Base-by-base conservation (phyloP, 345 rosid genomes). In the Corymbia maculata region DNA sequence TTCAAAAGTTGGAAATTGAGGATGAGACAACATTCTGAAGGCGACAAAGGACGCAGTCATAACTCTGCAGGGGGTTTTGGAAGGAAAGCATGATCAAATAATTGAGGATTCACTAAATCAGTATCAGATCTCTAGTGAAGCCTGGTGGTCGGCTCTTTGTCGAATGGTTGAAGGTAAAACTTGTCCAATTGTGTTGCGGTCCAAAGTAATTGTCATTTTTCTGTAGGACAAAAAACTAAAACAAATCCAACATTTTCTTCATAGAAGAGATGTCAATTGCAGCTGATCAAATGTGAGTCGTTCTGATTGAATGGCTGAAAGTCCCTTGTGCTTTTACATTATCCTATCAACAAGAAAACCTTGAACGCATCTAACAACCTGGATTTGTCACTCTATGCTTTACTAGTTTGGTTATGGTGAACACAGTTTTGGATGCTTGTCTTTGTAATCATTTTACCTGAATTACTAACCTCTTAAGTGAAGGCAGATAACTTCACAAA, bases 91-190 rank as follows among this genome's bases (percentile, higher is more conserved):
- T 42, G 88, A 93, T 53, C 88, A 91, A 90, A 90, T n/a, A 17
- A 93, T 94, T 28, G 92, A 91, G 24, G 90, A 89, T 32, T 86
- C 92, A 13, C 89, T 94, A 55, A 53, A 89, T 26, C 93, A 87
- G 55, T 64, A 91, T 89, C 90, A 89, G 82, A 89, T 93, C 89
- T 88, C 96, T 2, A 85, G 89, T 49, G 94, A 92, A n/a, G 59
- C 93, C 89, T 94, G 96, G 98, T 93, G 95, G 96, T 91, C 94
- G 16, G 57, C 96, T 87, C 94, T 95, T 52, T 92, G 93, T 90
- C 90, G 89, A 92, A 92, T 94, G 88, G 87, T 95, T 52, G 95
- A 94, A 94, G 96, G 96, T 94, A 92, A 92, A 53, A 85, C 44
- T 64, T 32, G 24, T 55, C 52, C 24, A 24, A 1, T 36, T 2